Base-by-base conservation (phyloP, 78 protist genomes). In the slime mould (Dictyostelium discoideum) region DNA sequence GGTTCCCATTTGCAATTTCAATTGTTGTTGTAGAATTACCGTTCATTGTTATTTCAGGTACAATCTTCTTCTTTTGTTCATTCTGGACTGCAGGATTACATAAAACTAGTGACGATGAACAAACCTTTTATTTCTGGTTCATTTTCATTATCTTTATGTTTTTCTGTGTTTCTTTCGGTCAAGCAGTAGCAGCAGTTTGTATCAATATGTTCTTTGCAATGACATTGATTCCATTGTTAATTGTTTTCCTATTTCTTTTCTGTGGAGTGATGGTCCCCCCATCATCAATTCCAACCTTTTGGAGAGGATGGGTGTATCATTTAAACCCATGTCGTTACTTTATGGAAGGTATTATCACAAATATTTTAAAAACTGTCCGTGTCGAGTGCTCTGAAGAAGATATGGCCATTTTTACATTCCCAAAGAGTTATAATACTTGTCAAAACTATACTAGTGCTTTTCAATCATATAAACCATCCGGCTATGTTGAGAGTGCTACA, bases 231-330 rank as follows among this genome's bases (percentile, higher is more conserved):
- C 96, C 96, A 42, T 8, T 92, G 57, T 2, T 92, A 22, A 80
- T 92, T 29, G 92, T 73, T n/a, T 76, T 92, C 85, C 60, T 92
- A 3, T 85, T 92, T 85, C 40, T 85, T 0, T 92, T 92, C 63
- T 84, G 82, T 57, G 96, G 96, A 77, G 86, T 92, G 3, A 78
- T 92, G 86, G 93, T 69, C 1, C 96, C 90, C 32, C 92, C 90
- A 20, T 13, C 3, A 60, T n/a, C n/a, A 13, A 22, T 92, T 3
- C 96, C 96, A 11, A 8, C 39, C 8, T 92, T 92, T 80, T 92
- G 92, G 92, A 32, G 65, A 29, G 22, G 40, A 0, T 93, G 92
- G 46, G 79, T 85, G 24, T 92, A 92, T n/a, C 69, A 85, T 9
- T 4, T 92, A 16, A 81, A 74, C 24, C 96, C 96, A 20, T 44